A percentile compares a stretch with the other conserved stretches of the same genome.
phyloP scores from a whole-genome alignment of 2,329 filamentous ascomycete species.

The Chaetomium sp. region DNA sequence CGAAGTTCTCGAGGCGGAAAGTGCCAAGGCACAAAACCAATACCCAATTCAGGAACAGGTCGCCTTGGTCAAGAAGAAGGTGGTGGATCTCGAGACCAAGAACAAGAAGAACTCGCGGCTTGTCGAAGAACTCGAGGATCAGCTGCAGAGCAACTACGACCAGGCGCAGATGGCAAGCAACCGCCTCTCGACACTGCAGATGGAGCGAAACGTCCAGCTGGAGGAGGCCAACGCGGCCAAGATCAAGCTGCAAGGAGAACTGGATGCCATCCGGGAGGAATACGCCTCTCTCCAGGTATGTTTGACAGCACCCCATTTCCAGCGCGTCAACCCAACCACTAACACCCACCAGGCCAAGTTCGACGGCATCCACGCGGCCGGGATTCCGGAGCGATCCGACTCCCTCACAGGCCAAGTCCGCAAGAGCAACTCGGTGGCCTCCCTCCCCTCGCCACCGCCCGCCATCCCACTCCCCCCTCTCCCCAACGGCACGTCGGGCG shows the following conservation, averaged over 20 bases:
- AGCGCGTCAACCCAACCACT: conserved; percentile 9
- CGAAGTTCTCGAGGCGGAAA: conserved; percentile 56
- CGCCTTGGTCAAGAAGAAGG: conserved; percentile 65
- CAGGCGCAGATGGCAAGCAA: conserved; percentile 85
- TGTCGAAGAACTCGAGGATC: conserved; percentile 94
- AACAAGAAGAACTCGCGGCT: conserved; percentile 91
- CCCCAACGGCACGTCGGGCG: conserved; percentile 57
- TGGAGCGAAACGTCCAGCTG: conserved; percentile 71
- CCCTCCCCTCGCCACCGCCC: conserved; percentile 89
- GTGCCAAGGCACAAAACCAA: conserved; percentile 47
- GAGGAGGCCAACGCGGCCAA: conserved; percentile 75
- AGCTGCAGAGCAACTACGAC: conserved; percentile 92
- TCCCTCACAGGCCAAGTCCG: conserved; percentile 69
- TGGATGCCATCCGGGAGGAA: conserved; percentile 68
- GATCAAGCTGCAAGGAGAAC: conserved; percentile 64
- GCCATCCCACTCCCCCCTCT: conserved; percentile 94
- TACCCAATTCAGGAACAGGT: conserved; percentile 58
- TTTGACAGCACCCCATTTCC: conserved; percentile 12
- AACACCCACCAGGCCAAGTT: conserved; percentile 55
- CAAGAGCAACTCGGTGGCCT: conserved; percentile 80
- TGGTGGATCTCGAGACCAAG: conserved; percentile 61
- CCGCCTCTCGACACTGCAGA: conserved; percentile 78
- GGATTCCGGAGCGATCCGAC: conserved; percentile 58
- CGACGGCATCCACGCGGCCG: conserved; percentile 38
- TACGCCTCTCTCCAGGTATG: conserved; percentile 77